Evolutionary conservation across 75 land plant genomes (phyloP).

Genomic region (Chamaecyparis obtusa): DNA sequence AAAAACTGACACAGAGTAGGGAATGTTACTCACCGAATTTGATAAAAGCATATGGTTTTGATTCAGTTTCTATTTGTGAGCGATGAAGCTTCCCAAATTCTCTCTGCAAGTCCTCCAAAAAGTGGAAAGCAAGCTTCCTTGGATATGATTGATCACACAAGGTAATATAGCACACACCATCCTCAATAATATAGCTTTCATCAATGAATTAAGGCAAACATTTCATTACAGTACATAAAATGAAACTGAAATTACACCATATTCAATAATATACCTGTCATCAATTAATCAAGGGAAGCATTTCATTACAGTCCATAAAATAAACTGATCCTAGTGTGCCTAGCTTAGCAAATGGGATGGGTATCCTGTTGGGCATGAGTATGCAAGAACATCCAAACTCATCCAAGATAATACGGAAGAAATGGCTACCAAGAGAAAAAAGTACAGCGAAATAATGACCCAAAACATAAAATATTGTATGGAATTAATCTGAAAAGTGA

Average conservation of each 20-base stretch:
- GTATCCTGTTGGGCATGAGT: too few species aligned
- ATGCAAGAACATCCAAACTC: not conserved
- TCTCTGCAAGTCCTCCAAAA: conserved; percentile 32
- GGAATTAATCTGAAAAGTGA: not conserved
- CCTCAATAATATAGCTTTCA: conserved; percentile 33
- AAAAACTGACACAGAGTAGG: not conserved
- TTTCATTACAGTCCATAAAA: not conserved
- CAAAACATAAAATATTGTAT: too few species aligned
- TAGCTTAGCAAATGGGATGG: not conserved
- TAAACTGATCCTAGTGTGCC: not conserved
- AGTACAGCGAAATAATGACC: too few species aligned
- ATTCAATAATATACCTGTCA: conserved; percentile 31
- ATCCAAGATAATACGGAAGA: not conserved
- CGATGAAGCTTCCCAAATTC: conserved; percentile 35
- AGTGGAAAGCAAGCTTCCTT: conserved; percentile 46
- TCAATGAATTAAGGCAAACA: not conserved
- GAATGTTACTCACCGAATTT: conserved; percentile 30
- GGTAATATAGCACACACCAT: conserved; percentile 37
- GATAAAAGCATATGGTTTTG: conserved; percentile 38
- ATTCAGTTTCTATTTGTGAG: conserved; percentile 24
- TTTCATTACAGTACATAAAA: not conserved
- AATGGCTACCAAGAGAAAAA: not conserved
- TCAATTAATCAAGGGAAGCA: not conserved
- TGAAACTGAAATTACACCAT: conserved; percentile 16
- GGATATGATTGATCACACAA: conserved; percentile 43